phyloP scores from a whole-genome alignment of 2,329 filamentous ascomycete species.

The Fonsecaea nubica region DNA sequence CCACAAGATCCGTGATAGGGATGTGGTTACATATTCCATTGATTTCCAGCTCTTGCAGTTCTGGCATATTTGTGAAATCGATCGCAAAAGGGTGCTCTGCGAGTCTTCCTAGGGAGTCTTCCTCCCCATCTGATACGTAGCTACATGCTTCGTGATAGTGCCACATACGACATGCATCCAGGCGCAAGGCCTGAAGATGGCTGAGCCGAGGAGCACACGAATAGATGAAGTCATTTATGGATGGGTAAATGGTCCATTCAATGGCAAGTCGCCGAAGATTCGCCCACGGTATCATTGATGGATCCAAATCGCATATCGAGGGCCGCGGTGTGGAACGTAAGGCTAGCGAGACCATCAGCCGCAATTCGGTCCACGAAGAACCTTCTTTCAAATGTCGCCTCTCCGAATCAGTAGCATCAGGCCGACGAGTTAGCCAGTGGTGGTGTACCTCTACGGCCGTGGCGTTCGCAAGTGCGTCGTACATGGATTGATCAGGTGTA shows the following conservation, averaged over 20 bases:
- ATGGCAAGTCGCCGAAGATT: slow-evolving; percentile 26
- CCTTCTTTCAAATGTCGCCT: neutral
- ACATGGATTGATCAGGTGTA: slow-evolving; percentile 6
- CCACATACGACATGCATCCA: slow-evolving; percentile 23
- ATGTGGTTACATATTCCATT: slow-evolving; percentile 39
- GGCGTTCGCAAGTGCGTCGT: slow-evolving; percentile 28
- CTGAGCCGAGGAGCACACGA: slow-evolving; percentile 21
- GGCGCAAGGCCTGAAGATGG: slow-evolving; percentile 30
- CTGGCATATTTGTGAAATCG: slow-evolving; percentile 26
- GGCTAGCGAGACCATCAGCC: slow-evolving; percentile 15
- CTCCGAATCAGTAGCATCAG: neutral
- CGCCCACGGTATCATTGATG: slow-evolving; percentile 26
- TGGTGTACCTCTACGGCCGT: slow-evolving; percentile 29
- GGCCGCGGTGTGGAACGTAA: neutral
- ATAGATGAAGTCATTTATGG: slow-evolving; percentile 27
- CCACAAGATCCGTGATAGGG: slow-evolving; percentile 33
- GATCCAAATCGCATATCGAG: slow-evolving; percentile 16
- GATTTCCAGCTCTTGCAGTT: slow-evolving; percentile 36
- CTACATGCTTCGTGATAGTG: slow-evolving; percentile 25
- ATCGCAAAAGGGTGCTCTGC: slow-evolving; percentile 18
- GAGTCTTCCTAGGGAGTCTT: too few species aligned
- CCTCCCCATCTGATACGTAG: slow-evolving; percentile 6
- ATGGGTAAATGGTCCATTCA: slow-evolving; percentile 21
- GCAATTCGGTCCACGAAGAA: slow-evolving; percentile 24
- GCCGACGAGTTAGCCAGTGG: slow-evolving; percentile 19